A percentile compares a stretch with the other conserved stretches of the same genome.
phyloP scores from a whole-genome alignment of 352 stramenopile genomes.

The Globisporangium cederbergense region DNA sequence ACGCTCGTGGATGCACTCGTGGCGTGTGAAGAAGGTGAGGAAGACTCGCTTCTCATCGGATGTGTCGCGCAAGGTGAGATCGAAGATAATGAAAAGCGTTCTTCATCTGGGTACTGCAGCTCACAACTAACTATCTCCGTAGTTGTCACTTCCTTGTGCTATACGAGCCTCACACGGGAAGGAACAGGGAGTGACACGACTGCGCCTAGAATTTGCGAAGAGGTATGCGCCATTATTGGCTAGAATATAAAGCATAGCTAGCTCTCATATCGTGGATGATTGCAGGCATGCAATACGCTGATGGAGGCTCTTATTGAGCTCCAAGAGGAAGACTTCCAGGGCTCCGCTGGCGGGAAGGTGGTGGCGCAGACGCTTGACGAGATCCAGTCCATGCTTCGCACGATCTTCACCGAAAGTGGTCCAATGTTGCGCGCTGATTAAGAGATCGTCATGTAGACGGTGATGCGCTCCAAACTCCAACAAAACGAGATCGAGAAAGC shows the following conservation, averaged over 20 bases:
- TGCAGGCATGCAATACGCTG: neutral
- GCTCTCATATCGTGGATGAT: neutral
- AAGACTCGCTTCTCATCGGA: slow-evolving; percentile 8
- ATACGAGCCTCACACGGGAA: neutral
- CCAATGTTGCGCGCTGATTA: neutral
- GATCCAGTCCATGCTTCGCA: slow-evolving; percentile 6
- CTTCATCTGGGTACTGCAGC: neutral
- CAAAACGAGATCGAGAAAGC: neutral
- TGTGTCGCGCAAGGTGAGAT: slow-evolving; percentile 12
- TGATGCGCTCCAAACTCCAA: neutral
- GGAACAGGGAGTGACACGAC: neutral
- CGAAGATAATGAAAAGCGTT: neutral
- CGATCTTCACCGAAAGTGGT: neutral
- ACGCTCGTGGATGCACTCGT: slow-evolving; percentile 5
- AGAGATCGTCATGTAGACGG: neutral
- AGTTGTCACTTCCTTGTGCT: slow-evolving; percentile 11
- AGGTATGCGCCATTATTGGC: neutral
- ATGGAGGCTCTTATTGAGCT: neutral
- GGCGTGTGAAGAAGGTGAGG: slow-evolving; percentile 8
- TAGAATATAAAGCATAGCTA: neutral
- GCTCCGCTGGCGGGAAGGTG: neutral
- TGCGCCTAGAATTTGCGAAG: neutral
- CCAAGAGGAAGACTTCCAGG: slow-evolving; percentile 2
- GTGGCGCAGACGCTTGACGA: slow-evolving; percentile 9
- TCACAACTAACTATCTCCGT: neutral